Evolutionary conservation across 768 basidiomycete genomes (phyloP).

Genomic region (Termitomyces sp.): DNA sequence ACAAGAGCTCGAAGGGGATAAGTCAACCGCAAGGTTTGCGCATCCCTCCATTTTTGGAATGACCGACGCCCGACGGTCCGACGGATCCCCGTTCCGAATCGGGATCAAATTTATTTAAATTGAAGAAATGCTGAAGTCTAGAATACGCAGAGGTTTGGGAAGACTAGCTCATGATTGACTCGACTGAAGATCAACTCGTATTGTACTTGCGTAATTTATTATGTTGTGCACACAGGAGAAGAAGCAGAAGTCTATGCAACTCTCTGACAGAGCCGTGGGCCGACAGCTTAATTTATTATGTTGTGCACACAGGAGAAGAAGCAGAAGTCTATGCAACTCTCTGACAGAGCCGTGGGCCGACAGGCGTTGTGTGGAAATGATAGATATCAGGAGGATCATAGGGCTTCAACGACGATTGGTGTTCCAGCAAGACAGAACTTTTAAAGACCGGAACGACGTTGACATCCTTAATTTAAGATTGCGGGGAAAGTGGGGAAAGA

Average conservation of each 20-base stretch:
- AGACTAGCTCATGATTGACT: not conserved
- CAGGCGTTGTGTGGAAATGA: too few relatives aligned
- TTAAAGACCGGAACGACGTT: not conserved
- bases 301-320: not conserved
- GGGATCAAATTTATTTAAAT: not conserved
- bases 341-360: not conserved
- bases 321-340: not conserved
- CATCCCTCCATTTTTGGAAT: not conserved
- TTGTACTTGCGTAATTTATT: not conserved
- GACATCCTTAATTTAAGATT: not conserved
- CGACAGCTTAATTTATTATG: not conserved
- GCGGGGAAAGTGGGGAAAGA: not conserved
- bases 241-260: not conserved
- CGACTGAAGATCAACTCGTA: not conserved
- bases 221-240: not conserved
- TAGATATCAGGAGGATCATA: too few relatives aligned
- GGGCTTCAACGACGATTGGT: too few relatives aligned
- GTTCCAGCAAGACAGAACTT: too few relatives aligned
- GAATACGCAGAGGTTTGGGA: too few relatives aligned
- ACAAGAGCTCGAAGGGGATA: not conserved
- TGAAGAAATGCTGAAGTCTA: too few relatives aligned
- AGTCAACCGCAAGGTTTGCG: not conserved
- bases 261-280: not conserved
- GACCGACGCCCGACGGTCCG: not conserved
- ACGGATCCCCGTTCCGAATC: not conserved